Evolutionary conservation across 1,139 yeast species (phyloP).

Genomic region (Pichia sp.): DNA sequence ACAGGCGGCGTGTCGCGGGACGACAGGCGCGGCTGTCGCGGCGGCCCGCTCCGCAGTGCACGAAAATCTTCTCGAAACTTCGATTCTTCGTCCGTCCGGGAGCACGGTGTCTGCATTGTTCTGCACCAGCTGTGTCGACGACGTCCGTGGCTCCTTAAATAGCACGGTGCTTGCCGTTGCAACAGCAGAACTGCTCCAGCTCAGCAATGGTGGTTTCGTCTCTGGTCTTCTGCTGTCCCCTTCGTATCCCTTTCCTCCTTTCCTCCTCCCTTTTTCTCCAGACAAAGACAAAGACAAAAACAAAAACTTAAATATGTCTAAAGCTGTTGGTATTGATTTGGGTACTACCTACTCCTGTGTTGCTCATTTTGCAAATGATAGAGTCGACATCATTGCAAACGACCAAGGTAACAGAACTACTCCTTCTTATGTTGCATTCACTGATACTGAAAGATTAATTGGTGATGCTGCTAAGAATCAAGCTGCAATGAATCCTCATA

Average conservation of each 20-base stretch:
- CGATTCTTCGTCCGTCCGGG: too few relatives aligned
- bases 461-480: constrained; percentile 99
- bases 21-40: too few relatives aligned
- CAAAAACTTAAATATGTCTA: constrained; percentile 71
- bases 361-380: constrained; percentile 71
- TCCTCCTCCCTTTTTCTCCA: neutral
- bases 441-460: constrained; percentile 89
- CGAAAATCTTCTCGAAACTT: too few relatives aligned
- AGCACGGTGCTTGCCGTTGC: too few relatives aligned
- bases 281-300: constrained; percentile 3
- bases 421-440: constrained; percentile 95
- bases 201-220: neutral
- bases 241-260: neutral
- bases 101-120: too few relatives aligned
- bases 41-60: too few relatives aligned
- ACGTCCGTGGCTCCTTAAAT: too few relatives aligned
- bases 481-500: constrained; percentile 91
- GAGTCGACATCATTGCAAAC: constrained; percentile 89
- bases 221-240: neutral
- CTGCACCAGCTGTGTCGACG: too few relatives aligned
- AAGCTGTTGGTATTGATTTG: constrained; percentile 98
- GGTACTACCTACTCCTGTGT: constrained; percentile 98
- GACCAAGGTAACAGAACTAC: constrained; percentile 99
- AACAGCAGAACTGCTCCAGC: too few relatives aligned
- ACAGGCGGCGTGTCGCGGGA: too few relatives aligned